Evolutionary conservation across 176 grass and related monocot species (phyloP).

Genomic region (Musa acuminata): DNA sequence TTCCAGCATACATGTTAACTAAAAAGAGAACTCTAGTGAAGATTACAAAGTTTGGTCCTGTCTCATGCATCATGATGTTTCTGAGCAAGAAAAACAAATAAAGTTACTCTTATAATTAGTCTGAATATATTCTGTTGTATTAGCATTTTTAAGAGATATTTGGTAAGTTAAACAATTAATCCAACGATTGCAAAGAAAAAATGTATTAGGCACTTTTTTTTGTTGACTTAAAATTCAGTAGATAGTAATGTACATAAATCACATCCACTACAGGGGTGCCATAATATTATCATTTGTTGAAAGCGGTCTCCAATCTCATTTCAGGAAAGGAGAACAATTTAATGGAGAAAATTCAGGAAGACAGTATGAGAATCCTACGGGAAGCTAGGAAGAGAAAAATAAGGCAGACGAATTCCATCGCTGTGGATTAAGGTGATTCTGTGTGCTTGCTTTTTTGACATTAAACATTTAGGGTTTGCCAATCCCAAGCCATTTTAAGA

Average conservation of each 20-base stretch:
- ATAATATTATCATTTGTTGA: not conserved
- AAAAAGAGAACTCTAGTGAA: no score
- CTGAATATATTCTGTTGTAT: no score
- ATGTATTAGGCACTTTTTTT: no score
- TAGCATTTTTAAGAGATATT: no score
- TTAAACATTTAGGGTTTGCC: not conserved
- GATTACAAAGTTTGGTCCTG: no score
- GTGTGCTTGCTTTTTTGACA: not conserved
- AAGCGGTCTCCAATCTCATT: not conserved
- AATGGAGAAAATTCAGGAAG: slow-evolving; percentile 25
- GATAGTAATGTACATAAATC: no score
- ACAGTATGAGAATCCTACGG: slow-evolving; percentile 45
- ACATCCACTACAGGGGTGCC: not conserved
- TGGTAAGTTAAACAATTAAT: no score
- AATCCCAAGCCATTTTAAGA: not conserved
- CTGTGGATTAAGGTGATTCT: slow-evolving; percentile 7
- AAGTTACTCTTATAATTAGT: no score
- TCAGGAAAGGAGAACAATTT: slow-evolving; percentile 17
- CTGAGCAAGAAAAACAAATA: no score
- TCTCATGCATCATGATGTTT: no score
- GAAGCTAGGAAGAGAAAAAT: slow-evolving; percentile 60
- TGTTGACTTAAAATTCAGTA: not conserved
- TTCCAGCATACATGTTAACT: no score
- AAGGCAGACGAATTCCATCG: slow-evolving; percentile 33
- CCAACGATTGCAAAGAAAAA: no score